Evolutionary conservation across 495 filamentous ascomycete genomes (phyloP), one percentile per base, ranked within the genome.

Genomic region (Bacidia gigantensis): DNA sequence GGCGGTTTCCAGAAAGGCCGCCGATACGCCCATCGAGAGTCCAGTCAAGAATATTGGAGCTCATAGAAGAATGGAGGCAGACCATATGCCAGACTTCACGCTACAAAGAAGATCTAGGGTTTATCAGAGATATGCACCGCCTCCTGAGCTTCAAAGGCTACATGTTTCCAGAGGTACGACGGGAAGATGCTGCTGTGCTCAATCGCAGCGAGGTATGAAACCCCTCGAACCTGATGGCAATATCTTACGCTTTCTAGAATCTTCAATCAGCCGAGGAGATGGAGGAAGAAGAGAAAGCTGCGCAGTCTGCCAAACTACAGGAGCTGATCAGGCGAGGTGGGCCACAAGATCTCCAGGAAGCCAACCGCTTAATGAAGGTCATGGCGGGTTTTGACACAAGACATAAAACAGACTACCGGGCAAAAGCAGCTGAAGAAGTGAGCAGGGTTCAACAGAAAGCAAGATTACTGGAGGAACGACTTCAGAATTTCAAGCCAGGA

Each of bases 11-110:
- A 52, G 92, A 98, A 68, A 78, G 90, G 26, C 92, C 92, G 42
- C 86, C 90, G 11, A 73, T 89, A 55, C 82, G 92, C 49, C 77
- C 89, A 46, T 84, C 84, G 38, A 75, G 88, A 57, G 87, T 95
- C 44, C 92, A 98, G 70, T 74, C 80, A 65, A 86, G 85, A 69
- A 95, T 97, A 46, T 73, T 98, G 59, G 93, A 96, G 68, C 83
- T 87, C 56, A 95, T 98, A 60, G 92, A 98, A 69, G 92, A 97
- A 80, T 98, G 92, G 92, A 76, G 93, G 63, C 80, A 85, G 63
- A 98, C 93, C 23, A 96, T 98, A 71, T 98, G 92, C 72, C 85
- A 95, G 70, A 97, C 90, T 26, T 94, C 87, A 59, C 77, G 89
- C 52, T 95, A 98, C 71, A 94, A 90, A 71, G 92, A 96, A 61